Evolutionary conservation across 1,139 yeast species (phyloP), one percentile per base, ranked within the genome.

Genomic region (Blastobotrys arbuscula): DNA sequence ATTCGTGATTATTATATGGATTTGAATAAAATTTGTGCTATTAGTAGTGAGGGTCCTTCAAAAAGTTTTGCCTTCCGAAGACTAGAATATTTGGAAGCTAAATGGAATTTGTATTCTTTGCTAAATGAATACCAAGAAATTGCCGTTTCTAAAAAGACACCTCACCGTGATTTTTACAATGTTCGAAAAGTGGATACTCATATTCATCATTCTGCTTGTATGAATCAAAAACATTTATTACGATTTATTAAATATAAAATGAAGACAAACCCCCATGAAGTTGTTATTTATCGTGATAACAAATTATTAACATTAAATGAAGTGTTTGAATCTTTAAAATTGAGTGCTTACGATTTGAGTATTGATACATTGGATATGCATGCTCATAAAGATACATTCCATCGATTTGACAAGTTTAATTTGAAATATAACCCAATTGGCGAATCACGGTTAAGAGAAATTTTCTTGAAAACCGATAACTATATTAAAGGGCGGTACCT

Each of bases 301-400:
- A 82, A 87, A 63, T 78, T 88, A n/a, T 76, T 94, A 61, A 86
- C 97, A 0, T 75, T 94, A 55, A 77, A 75, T 16, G 83, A 92
- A 63, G 98, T 94, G 44, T 94, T 94, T 69, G 78, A 89, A 62
- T 89, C 97, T 36, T 76, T 94, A 65, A 82, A 88, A 50, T 74
- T 94, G 54, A 83, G 96, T 0, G 97, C 97, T 1, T 94, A 94
- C 64, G 98, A 94, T 64, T 73, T 94, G 54, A 85, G 95, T 50
- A 92, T 94, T 60, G 99, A 94, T 62, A 92, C 98, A 1, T 77
- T 94, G 57, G 98, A 94, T 68, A 94, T 94, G 99, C 99, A 94
- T 68, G 97, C 99, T 2, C 98, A 94, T 66, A 87, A 92, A 54
- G 98, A 94, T 64, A 84, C 97, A 0, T 94, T 94, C 77, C 98